Evolutionary conservation across 805 yeast genomes (phyloP), one percentile per base, ranked within the genome.

Genomic region (Spathaspora arborariae): DNA sequence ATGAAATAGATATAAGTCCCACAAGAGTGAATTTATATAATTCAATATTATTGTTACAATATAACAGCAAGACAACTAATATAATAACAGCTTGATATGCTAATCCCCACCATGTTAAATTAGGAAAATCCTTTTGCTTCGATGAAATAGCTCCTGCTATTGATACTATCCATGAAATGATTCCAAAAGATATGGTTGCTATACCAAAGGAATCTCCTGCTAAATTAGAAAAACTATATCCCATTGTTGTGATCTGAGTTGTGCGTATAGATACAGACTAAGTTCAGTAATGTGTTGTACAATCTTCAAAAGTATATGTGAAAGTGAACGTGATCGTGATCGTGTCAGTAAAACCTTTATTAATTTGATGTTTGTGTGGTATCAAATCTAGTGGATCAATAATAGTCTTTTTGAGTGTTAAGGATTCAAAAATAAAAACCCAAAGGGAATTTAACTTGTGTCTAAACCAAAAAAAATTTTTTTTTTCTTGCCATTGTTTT

Each of bases 61-160:
- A 88, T 52, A 81, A 70, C 46, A 73, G 56, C 37, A 76, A 74
- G 49, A 79, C 74, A 18, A 73, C 62, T 4, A 80, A 55, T 18
- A 86, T 74, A 37, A 88, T 54, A 24, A 88, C 51, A 18, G 90
- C 70, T 65, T 92, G 83, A 60, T 81, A 94, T 2, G 86, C 91
- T 5, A 94, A 64, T 1, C 96, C 96, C 99, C 99, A 94, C 99
- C 99, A 92, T 3, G 94, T 80, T 65, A 92, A 86, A 53, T 81
- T 79, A 1, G 97, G 97, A 60, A 85, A 88, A 5, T 65, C 53
- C 13, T 42, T 35, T 22, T 57, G 59, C 22, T 47, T 45, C 26
- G 67, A 55, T 9, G 75, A 63, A 16, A 87, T 81, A 13, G 96
- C 87, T 1, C 97, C 97, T 1, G 85, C 95, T 45, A 94, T 75